Conservation (phyloP, 2,329 filamentous ascomycete species). For the Neofusicoccum laricinum region DNA sequence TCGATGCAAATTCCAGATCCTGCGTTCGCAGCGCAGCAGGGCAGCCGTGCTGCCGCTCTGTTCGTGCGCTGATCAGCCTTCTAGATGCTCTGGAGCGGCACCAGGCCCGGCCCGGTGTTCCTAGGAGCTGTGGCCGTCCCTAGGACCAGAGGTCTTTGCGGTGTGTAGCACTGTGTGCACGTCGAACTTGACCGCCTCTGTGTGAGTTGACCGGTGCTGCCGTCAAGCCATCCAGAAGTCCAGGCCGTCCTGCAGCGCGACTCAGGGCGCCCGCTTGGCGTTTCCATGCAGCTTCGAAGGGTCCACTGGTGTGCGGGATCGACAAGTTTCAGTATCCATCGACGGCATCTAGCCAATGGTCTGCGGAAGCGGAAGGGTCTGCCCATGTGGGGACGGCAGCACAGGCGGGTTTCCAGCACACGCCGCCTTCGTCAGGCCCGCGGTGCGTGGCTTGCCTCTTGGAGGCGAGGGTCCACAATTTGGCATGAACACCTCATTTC, state of each 20-base stretch:
- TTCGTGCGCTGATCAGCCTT: conserved; percentile 14
- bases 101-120: conserved; percentile 17
- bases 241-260: conserved; percentile 8
- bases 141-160: conserved; percentile 4
- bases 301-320: conserved; percentile 15
- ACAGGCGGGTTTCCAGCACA: conserved; percentile 4
- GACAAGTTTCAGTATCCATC: conserved; percentile 7
- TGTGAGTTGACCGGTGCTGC: conserved; percentile 12
- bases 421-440: conserved; percentile 8
- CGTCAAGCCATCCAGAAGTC: conserved; percentile 6
- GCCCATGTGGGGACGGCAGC: conserved; percentile 15
- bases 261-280: conserved; percentile 9
- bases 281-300: conserved; percentile 13
- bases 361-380: conserved; percentile 15
- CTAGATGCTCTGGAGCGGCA: conserved; percentile 16
- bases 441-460: conserved; percentile 16
- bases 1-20: conserved; percentile 17
- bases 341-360: not conserved
- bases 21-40: conserved; percentile 8
- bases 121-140: conserved; percentile 10
- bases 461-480: conserved; percentile 17
- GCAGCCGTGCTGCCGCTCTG: conserved; percentile 16
- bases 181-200: conserved; percentile 12
- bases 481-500: conserved; percentile 18
- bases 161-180: conserved; percentile 12